Evolutionary conservation across 2,329 filamentous ascomycete species (phyloP).

Genomic region (Phialemoniopsis sp.): DNA sequence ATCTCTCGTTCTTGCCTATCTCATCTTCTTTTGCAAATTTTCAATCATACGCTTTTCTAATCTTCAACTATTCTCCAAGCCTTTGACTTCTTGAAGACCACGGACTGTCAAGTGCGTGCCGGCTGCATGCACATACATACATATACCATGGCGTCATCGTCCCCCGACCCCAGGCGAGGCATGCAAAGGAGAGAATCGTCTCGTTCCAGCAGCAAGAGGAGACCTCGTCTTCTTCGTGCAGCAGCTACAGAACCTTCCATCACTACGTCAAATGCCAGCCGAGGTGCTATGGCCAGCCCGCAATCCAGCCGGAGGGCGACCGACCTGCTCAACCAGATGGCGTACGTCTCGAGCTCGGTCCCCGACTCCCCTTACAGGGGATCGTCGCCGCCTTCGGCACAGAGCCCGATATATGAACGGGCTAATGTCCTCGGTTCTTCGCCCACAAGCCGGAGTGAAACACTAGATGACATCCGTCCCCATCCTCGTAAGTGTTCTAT

Average conservation of each 20-base stretch:
- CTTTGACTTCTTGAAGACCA: background rate
- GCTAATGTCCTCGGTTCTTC: constrained; percentile 16
- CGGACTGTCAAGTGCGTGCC: background rate
- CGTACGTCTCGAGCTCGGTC: constrained; percentile 40
- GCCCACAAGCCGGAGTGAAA: constrained; percentile 17
- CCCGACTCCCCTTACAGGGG: constrained; percentile 22
- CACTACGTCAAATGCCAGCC: constrained; percentile 49
- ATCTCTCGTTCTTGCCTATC: background rate
- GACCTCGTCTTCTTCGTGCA: constrained; percentile 51
- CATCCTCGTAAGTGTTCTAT: constrained; percentile 3
- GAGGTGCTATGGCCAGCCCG: constrained; percentile 44
- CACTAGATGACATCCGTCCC: constrained; percentile 19
- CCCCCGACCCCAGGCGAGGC: constrained; percentile 25
- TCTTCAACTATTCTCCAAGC: background rate
- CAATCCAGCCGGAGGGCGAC: constrained; percentile 46
- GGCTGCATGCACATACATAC: constrained; percentile 8
- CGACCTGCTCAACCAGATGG: constrained; percentile 51
- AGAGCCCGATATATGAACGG: constrained; percentile 28
- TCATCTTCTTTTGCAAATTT: constrained; percentile 1
- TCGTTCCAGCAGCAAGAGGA: constrained; percentile 32
- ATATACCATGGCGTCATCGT: constrained; percentile 27
- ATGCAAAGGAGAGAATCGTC: constrained; percentile 33
- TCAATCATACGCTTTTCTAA: constrained; percentile 5
- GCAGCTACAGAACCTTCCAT: constrained; percentile 54
- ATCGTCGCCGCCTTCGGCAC: constrained; percentile 26